Percentiles rank a stretch among this genome's conserved stretches.
Conservation (phyloP, 192 early-diverging fungal genomes). For the Umbelopsis ramanniana region DNA sequence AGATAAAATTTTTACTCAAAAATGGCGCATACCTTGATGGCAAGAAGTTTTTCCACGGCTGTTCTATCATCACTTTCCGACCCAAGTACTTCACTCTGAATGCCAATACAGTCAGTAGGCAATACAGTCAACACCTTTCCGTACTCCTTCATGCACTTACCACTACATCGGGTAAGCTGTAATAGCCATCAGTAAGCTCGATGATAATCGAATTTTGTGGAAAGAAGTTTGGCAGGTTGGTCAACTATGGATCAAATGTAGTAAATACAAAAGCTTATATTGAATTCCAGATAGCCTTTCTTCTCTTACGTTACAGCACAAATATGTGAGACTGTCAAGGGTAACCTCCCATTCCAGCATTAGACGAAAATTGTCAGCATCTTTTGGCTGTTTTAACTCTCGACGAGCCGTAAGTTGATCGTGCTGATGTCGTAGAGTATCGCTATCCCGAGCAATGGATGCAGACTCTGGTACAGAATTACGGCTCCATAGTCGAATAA, state of each 20-base stretch:
- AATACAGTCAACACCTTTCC: background rate
- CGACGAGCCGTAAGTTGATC: background rate
- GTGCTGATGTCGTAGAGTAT: background rate
- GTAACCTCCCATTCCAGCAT: constrained; percentile 57
- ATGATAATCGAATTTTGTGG: constrained; percentile 54
- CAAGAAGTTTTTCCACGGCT: background rate
- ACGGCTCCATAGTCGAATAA: constrained; percentile 33
- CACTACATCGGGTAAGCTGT: constrained; percentile 52
- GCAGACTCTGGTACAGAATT: constrained; percentile 35
- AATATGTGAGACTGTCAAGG: constrained; percentile 43
- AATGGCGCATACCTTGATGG: constrained; percentile 1
- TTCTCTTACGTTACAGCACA: constrained; percentile 47
- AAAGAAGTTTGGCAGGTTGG: constrained; percentile 12
- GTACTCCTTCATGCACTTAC: constrained; percentile 6
- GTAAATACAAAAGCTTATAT: background rate
- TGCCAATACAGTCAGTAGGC: background rate
- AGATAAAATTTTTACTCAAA: too few species aligned
- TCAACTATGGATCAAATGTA: background rate
- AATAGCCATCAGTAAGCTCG: constrained; percentile 51
- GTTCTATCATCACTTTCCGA: background rate
- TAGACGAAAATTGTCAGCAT: constrained; percentile 22
- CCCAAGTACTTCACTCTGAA: background rate
- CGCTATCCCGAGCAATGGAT: constrained; percentile 14
- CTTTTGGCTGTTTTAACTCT: background rate
- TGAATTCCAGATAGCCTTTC: background rate